A percentile compares a stretch with the other conserved stretches of the same genome.
These are phyloP conservation scores for Paracamarosporium sp. DNA, from an alignment of 2,329 filamentous ascomycete species.

Conservation along the genomic window DNA sequence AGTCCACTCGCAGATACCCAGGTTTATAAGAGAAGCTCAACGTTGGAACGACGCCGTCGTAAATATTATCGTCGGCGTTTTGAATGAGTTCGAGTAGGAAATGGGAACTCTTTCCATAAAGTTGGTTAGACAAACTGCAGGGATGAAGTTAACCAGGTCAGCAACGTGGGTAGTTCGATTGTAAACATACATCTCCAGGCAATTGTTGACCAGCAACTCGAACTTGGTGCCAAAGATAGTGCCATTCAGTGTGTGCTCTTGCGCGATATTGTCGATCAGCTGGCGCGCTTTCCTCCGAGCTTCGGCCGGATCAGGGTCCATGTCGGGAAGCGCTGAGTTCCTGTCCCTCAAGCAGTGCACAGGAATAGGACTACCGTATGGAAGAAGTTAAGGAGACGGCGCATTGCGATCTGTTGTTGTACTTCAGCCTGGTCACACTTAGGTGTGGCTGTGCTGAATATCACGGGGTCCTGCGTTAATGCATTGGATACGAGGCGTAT, in stretches of 20 bases:
- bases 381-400: no score
- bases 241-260: background rate
- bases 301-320: background rate
- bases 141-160: background rate
- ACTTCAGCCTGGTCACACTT: no score
- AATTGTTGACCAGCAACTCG: background rate
- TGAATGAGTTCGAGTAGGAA: conserved; percentile 63
- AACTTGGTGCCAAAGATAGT: background rate
- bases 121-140: conserved; percentile 22
- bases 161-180: background rate
- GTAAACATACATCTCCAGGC: background rate
- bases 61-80: conserved; percentile 62
- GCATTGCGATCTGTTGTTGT: no score
- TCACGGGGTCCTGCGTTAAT: no score
- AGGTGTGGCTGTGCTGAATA: no score
- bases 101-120: conserved; percentile 47
- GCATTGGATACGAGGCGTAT: no score
- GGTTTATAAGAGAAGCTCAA: conserved; percentile 33
- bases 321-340: background rate
- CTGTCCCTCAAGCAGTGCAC: background rate
- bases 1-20: conserved; percentile 43
- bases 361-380: no score
- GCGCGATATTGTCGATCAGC: background rate
- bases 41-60: conserved; percentile 23
- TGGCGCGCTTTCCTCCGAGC: background rate